Evolutionary conservation across 2,329 filamentous ascomycete genomes (phyloP), one percentile per base, ranked within the genome.

Genomic region (Clonostachys rosea): DNA sequence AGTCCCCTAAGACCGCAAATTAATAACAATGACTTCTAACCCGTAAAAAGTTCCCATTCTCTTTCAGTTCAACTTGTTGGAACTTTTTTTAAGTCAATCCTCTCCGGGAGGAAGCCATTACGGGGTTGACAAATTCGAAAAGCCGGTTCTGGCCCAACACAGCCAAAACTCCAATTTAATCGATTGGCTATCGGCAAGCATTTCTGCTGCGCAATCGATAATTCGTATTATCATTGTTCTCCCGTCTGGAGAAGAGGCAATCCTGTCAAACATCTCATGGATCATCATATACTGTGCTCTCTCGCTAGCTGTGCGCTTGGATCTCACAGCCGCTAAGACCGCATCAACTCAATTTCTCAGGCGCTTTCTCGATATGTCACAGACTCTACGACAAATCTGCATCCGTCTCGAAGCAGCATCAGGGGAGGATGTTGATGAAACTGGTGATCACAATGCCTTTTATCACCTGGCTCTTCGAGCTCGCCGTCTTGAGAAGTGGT

Each of bases 241-340:
- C 2, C 57, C 61, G 1, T 49, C 52, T 13, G 59, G 56, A 2
- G 59, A 61, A 33, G 61, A 64, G 44, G 50, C 52, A 1, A 47
- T 49, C 2, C 54, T 65, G 35, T 55, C 59, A 5, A 65, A 65
- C 16, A 55, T 60, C 1, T 56, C 56, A 11, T 65, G 62, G 62
- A 55, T 64, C 34, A 60, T 58, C 49, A 36, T 65, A 1, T 59
- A 64, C 30, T 64, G 62, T 16, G 59, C 57, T 4, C 51, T 62
- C 0, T 63, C 61, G 0, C 43, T 64, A 0, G 54, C 59, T 1
- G 59, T 59, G 8, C 52, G 61, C 4, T 52, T 64, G n/a, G 62
- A 64, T 36, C 54, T 64, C 5, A 18, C 14, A 7, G 36, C 36
- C 12, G 36, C 36, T 7, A n/a, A 39, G 14, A 18, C 14, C 14